Base-by-base conservation (phyloP, 1,284 basidiomycete genomes). In the Austroboletus novae-zelandiae region DNA sequence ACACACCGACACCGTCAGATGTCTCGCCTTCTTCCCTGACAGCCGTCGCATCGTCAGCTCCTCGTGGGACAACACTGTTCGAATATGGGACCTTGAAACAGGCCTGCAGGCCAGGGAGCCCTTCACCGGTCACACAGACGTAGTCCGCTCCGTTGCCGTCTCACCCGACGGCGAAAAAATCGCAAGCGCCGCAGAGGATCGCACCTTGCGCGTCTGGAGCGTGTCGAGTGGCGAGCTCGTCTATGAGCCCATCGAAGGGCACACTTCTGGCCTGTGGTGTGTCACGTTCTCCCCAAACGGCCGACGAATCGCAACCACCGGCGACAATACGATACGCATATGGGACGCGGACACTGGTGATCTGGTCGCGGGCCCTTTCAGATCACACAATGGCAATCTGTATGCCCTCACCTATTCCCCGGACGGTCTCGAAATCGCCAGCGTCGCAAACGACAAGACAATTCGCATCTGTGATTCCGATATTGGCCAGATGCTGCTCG, bases 221-320 rank as follows among this genome's bases (percentile, higher is more conserved):
- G 54, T 56, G 15, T 40, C 58, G 18, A 62, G 32, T 20, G 62
- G 54, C 43, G 43, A 62, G 6, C 62, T 56, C 45, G 40, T 48
- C n/a, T 65, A 57, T 37, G 64, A 64, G 10, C 66, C 66, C 46
- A 27, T 65, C 1, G 64, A 68, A 6, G 62, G 62, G 11, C 62
- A 65, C 30, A 52, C 53, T 29, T 58, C 61, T 5, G 65, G 64
- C 20, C 60, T 68, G 14, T 64, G 64, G 61, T 64, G 58, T 44
- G 62, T 68, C 51, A 47, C 61, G 3, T 63, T 68, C 55, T 69
- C 65, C 23, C 68, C 67, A 40, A 47, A 70, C 48, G 63, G 68
- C 40, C 60, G 53, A 17, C 57, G 57, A 30, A 57, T 70, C 43
- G 65, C 66, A 17, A 69, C 67, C 17, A 65, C 65, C 2, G 67